Percentiles rank a stretch among this genome's conserved stretches.
Conservation (phyloP, 768 basidiomycete species). For the Asterophora parasitica region DNA sequence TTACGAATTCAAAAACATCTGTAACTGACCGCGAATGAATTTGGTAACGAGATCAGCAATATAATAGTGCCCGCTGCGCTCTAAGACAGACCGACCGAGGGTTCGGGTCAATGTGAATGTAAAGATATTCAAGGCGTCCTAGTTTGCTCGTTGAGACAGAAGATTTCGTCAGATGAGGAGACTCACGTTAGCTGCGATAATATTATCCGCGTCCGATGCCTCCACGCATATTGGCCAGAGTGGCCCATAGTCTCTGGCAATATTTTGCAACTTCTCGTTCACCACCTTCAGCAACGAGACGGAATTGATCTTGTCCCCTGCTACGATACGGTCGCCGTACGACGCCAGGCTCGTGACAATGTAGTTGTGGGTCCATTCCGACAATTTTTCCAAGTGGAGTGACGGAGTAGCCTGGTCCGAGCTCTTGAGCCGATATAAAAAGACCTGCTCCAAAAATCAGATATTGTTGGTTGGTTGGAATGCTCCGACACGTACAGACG, state of each 20-base stretch:
- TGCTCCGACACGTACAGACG: constrained; percentile 48
- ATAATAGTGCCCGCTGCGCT: constrained; percentile 66
- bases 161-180: constrained; percentile 7
- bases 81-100: constrained; percentile 42
- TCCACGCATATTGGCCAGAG: constrained; percentile 71
- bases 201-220: constrained; percentile 43
- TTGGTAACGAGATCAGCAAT: constrained; percentile 75
- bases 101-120: constrained; percentile 49
- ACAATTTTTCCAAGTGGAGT: constrained; percentile 36
- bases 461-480: background rate
- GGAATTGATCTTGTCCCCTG: constrained; percentile 81
- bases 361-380: constrained; percentile 82
- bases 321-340: constrained; percentile 49
- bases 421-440: constrained; percentile 38
- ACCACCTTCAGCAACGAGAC: constrained; percentile 61
- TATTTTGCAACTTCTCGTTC: constrained; percentile 38
- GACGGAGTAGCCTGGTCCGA: constrained; percentile 26
- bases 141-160: background rate
- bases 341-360: constrained; percentile 63
- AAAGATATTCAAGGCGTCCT: constrained; percentile 69
- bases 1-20: background rate
- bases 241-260: constrained; percentile 73
- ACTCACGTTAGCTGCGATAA: constrained; percentile 76
- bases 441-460: constrained; percentile 32
- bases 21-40: constrained; percentile 55